Base-by-base conservation (phyloP, 1,139 yeast species). In the Debaryomyces nepalensis region DNA sequence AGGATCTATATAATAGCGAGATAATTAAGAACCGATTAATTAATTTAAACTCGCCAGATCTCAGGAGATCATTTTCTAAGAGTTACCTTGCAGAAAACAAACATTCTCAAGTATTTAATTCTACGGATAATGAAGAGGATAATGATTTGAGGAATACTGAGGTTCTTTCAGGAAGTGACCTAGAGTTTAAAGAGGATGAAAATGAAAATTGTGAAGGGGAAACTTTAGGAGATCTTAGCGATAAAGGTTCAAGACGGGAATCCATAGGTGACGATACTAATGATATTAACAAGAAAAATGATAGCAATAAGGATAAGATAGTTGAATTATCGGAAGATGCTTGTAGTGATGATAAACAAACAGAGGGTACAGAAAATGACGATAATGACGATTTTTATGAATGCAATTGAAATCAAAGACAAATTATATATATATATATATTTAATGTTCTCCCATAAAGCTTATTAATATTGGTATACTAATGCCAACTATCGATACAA, bases 31-130 rank as follows among this genome's bases (percentile, higher is more conserved):
- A 30, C 18, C 30, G 29, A 30, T 24, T 37, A 15, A 37, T 29
- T 15, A 37, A 30, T 21, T 22, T 54, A 26, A 50, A 46, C 23
- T 50, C 58, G 2, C 58, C 59, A 10, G 60, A 52, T 44, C 45
- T 52, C 2, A 49, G 58, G 40, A 43, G 58, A 26, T 39, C 43
- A 2, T 40, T 48, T 8, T 45, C 47, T 2, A 45, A 44, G 11
- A 42, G 42, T 21, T 43, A 42, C 7, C 30, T 26, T n/a, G 29
- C 26, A 19, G 43, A 44, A 4, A 35, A 18, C 21, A 32, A 20
- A 12, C 16, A 12, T 16, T 10, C 29, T 18, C 32, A 39, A 31
- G 42, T 38, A 4, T 12, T 32, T 15, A 33, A 21, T 26, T 16
- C 33, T 6, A 29, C 29, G 26, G 43, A 35, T 29, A 41, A 33